A percentile compares a stretch with the other conserved stretches of the same genome.
Conservation (phyloP, 805 yeast species). For the Deakozyma indianensis region DNA sequence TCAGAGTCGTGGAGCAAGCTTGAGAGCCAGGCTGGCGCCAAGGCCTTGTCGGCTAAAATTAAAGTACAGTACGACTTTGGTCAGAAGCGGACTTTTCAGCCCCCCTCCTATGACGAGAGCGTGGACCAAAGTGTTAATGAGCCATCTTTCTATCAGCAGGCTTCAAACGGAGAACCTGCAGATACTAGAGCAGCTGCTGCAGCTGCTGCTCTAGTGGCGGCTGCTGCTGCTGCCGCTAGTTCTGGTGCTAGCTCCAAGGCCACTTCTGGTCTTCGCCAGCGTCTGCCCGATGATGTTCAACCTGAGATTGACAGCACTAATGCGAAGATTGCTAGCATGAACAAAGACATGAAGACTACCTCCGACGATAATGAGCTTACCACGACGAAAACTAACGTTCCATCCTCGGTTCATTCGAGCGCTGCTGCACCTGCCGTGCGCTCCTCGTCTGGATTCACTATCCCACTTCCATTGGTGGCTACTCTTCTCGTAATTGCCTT, state of each 20-base stretch:
- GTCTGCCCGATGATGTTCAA: neutral
- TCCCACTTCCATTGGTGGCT: conserved; percentile 41
- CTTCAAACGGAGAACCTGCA: conserved; percentile 3
- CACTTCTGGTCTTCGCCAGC: neutral
- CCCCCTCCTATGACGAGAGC: conserved; percentile 3
- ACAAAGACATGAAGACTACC: conserved; percentile 1
- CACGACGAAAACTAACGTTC: conserved; percentile 1
- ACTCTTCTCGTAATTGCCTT: conserved; percentile 41
- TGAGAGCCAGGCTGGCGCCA: conserved; percentile 41
- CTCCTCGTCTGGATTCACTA: conserved; percentile 17
- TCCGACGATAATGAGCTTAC: neutral
- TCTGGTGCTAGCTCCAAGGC: conserved; percentile 8
- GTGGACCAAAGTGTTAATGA: conserved; percentile 1
- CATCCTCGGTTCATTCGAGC: conserved; percentile 4
- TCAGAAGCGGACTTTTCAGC: too few relatives aligned
- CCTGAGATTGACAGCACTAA: neutral
- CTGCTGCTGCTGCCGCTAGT: conserved; percentile 8
- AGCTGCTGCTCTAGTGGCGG: conserved; percentile 14
- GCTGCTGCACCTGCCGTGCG: conserved; percentile 6
- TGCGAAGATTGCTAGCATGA: conserved; percentile 2
- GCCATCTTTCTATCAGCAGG: neutral
- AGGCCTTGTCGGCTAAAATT: conserved; percentile 48
- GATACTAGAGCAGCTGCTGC: conserved; percentile 7
- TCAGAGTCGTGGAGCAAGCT: conserved; percentile 65
- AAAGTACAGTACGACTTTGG: conserved; percentile 39